Conservation (phyloP, 805 yeast genomes). For the Lipomyces yamadae region DNA sequence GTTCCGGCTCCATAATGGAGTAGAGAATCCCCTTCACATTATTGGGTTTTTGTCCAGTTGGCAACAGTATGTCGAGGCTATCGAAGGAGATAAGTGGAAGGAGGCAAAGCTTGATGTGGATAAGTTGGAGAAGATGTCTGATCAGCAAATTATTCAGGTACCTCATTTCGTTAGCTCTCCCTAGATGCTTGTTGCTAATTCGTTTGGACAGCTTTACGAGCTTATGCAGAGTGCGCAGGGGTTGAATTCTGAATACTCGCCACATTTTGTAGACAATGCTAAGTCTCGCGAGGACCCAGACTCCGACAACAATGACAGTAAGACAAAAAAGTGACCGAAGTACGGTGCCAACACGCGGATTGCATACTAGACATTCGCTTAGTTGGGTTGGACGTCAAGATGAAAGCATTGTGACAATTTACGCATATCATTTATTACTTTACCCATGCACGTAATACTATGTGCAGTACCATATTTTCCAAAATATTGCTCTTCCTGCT, state of each 20-base stretch:
- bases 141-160: slow-evolving; percentile 83
- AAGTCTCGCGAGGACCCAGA: background rate
- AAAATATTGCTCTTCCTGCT: background rate
- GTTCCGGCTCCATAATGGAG: slow-evolving; percentile 77
- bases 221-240: slow-evolving; percentile 52
- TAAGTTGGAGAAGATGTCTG: slow-evolving; percentile 80
- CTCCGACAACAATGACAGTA: background rate
- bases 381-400: no score
- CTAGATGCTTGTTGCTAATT: background rate
- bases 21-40: slow-evolving; percentile 90
- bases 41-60: slow-evolving; percentile 92
- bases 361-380: no score
- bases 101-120: slow-evolving; percentile 63
- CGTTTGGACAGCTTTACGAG: slow-evolving; percentile 46
- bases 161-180: slow-evolving; percentile 26
- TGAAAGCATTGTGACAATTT: background rate
- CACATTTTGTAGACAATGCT: background rate
- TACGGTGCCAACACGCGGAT: background rate
- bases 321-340: background rate
- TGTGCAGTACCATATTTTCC: slow-evolving; percentile 3
- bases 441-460: slow-evolving; percentile 2
- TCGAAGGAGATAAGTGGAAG: slow-evolving; percentile 62
- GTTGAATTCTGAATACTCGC: slow-evolving; percentile 44
- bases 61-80: slow-evolving; percentile 61
- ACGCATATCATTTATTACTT: background rate